phyloP scores from a whole-genome alignment of 805 yeast genomes.

The Metschnikowia borealis region DNA sequence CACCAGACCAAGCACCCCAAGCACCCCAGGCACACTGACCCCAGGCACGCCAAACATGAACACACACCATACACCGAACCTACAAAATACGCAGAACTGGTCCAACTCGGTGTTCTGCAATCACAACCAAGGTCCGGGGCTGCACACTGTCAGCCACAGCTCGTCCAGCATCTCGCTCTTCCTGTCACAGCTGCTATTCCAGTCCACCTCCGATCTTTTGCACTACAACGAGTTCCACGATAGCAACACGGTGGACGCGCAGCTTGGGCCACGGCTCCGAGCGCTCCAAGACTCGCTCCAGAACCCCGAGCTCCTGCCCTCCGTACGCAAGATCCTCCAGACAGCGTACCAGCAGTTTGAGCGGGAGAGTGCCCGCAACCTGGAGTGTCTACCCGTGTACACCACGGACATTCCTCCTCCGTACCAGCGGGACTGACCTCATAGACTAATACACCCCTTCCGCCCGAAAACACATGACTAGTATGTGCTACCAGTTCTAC shows the following conservation, averaged over 20 bases:
- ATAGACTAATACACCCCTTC: not conserved
- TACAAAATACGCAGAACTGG: no score
- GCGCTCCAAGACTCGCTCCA: constrained; percentile 13
- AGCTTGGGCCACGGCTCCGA: constrained; percentile 13
- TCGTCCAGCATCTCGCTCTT: not conserved
- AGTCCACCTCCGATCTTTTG: constrained; percentile 1
- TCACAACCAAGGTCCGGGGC: not conserved
- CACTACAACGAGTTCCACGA: constrained; percentile 4
- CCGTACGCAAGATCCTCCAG: constrained; percentile 12
- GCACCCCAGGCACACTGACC: no score
- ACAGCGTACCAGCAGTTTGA: constrained; percentile 14
- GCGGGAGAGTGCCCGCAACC: constrained; percentile 10
- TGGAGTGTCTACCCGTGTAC: constrained; percentile 14
- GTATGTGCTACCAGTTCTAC: no score
- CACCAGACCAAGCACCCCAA: no score
- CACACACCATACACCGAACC: no score
- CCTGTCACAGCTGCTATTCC: not conserved
- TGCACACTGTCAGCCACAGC: not conserved
- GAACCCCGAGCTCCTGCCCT: constrained; percentile 12
- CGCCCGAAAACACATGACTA: not conserved
- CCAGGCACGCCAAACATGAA: no score
- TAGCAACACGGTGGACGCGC: constrained; percentile 12
- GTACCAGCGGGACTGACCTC: not conserved
- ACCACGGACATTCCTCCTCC: constrained; percentile 14
- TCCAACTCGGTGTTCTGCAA: no score